These are phyloP conservation scores for Pyrenophora tritici-repentis DNA, from an alignment of 2,329 filamentous ascomycete species.

Conservation along the genomic window DNA sequence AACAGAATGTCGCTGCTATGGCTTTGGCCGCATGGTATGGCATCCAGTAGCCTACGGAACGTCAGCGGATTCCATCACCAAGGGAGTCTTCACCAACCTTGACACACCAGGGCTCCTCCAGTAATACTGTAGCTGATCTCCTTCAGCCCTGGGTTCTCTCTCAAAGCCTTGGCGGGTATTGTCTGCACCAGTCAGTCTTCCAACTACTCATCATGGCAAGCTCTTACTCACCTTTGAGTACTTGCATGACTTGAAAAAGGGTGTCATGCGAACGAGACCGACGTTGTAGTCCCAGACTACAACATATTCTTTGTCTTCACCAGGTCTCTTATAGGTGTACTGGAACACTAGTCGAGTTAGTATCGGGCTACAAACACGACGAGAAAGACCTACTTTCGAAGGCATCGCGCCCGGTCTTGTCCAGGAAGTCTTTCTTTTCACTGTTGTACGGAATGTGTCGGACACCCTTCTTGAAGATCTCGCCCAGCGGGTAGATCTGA, in stretches of 20 bases:
- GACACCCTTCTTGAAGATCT: slow-evolving; percentile 55
- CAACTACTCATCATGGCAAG: neutral
- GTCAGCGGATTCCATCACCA: slow-evolving; percentile 9
- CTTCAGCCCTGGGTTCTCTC: slow-evolving; percentile 74
- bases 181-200: slow-evolving; percentile 63
- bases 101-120: slow-evolving; percentile 84
- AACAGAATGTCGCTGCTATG: slow-evolving; percentile 88
- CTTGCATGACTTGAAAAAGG: slow-evolving; percentile 88
- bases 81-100: slow-evolving; percentile 53
- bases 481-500: slow-evolving; percentile 67
- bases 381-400: slow-evolving; percentile 74
- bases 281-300: slow-evolving; percentile 98
- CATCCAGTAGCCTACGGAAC: slow-evolving; percentile 85
- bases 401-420: slow-evolving; percentile 83
- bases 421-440: slow-evolving; percentile 85
- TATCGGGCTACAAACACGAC: neutral
- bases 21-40: slow-evolving; percentile 85
- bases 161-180: slow-evolving; percentile 77
- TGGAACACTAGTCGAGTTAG: slow-evolving; percentile 68
- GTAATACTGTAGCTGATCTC: slow-evolving; percentile 96
- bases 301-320: slow-evolving; percentile 66
- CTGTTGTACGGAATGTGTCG: slow-evolving; percentile 90
- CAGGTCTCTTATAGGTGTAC: slow-evolving; percentile 77
- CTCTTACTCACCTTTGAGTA: slow-evolving; percentile 74
- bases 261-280: slow-evolving; percentile 89